Percentiles rank a stretch among this genome's conserved stretches.
phyloP scores from a whole-genome alignment of 768 basidiomycete species.

The Suillus occidentalis region DNA sequence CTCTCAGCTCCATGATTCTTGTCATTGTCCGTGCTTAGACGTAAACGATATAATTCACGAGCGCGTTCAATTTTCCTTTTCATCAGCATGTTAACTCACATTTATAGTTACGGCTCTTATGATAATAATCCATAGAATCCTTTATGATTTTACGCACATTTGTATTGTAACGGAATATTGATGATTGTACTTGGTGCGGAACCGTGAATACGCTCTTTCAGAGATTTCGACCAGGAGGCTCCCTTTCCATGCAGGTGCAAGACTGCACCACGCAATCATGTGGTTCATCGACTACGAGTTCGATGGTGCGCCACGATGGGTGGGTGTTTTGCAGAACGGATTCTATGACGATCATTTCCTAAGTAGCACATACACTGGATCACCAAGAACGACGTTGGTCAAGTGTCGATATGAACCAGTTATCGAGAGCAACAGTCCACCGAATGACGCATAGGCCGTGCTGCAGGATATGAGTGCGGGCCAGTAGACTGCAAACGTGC shows the following conservation, averaged over 20 bases:
- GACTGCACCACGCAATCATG: background rate
- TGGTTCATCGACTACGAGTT: background rate
- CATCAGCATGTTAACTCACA: background rate
- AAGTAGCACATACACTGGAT: conserved; percentile 88
- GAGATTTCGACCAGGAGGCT: background rate
- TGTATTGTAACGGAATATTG: background rate
- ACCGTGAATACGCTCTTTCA: background rate
- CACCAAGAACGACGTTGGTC: conserved; percentile 88
- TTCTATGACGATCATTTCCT: conserved; percentile 51
- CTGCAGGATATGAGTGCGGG: conserved; percentile 40
- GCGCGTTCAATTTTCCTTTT: conserved; percentile 1
- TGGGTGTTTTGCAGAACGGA: background rate
- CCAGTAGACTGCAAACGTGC: conserved; percentile 3
- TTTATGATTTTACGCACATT: background rate
- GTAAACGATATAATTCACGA: background rate
- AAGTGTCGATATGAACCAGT: conserved; percentile 92
- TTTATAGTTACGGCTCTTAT: background rate
- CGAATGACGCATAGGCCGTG: conserved; percentile 95
- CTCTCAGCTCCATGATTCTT: conserved; percentile 9
- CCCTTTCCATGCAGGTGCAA: background rate
- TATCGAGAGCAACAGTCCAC: conserved; percentile 91
- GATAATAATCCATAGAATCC: background rate
- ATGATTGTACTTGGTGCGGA: background rate
- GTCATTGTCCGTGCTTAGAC: background rate
- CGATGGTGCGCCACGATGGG: background rate